A percentile compares a stretch with the other conserved stretches of the same genome.
Evolutionary conservation across 1,139 yeast species (phyloP).

Genomic region (Scheffersomyces quercinus): DNA sequence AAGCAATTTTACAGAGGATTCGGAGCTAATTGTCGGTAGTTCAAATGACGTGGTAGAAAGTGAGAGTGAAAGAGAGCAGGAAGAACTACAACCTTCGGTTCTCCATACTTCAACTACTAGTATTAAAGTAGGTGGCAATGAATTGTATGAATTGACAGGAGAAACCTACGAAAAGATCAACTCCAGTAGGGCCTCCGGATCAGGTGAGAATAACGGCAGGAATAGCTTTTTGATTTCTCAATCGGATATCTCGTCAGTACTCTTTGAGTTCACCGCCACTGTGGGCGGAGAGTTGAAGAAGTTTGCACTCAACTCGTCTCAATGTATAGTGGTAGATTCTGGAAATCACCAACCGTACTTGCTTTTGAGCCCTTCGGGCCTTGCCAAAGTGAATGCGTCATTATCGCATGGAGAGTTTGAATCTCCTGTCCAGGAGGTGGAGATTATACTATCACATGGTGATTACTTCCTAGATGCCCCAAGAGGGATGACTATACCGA

Average conservation of each 20-base stretch:
- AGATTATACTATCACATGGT: constrained; percentile 2
- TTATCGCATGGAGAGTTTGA: constrained; percentile 5
- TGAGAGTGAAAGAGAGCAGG: too few species aligned
- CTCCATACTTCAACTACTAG: constrained; percentile 16
- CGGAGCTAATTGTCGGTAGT: too few species aligned
- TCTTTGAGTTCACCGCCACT: constrained; percentile 23
- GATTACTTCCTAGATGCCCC: not conserved
- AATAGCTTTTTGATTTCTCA: constrained; percentile 21
- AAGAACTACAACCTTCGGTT: too few species aligned
- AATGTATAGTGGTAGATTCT: constrained; percentile 45
- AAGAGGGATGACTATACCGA: not conserved
- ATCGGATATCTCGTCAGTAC: constrained; percentile 20
- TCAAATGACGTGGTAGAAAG: too few species aligned
- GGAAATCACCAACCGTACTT: constrained; percentile 38
- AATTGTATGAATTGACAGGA: constrained; percentile 28
- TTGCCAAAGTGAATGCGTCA: constrained; percentile 24
- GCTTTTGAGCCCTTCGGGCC: constrained; percentile 37
- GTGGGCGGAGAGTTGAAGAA: constrained; percentile 9
- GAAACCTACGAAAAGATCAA: constrained; percentile 25
- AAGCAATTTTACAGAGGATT: too few species aligned
- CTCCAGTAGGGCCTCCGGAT: constrained; percentile 1
- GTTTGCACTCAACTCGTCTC: constrained; percentile 36
- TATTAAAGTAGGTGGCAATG: constrained; percentile 23
- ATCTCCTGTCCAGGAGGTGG: constrained; percentile 10
- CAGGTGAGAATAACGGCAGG: not conserved